These are phyloP conservation scores for Cicer cuneatum DNA, from an alignment of 306 rosid genomes.

Conservation along the genomic window DNA sequence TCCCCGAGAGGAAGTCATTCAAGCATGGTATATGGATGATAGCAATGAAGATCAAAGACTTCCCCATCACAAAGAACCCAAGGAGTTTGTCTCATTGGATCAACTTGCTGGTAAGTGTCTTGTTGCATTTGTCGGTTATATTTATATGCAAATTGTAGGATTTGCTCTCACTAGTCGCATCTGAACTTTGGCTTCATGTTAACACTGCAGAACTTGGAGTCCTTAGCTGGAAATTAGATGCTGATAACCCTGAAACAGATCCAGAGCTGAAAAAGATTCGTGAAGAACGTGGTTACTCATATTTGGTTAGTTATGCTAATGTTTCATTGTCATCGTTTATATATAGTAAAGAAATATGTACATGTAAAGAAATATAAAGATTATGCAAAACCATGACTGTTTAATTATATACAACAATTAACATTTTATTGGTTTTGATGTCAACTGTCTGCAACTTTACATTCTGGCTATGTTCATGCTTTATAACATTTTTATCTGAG, in stretches of 20 bases:
- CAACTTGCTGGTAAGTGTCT: constrained; percentile 70
- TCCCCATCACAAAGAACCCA: constrained; percentile 88
- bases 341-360: not conserved
- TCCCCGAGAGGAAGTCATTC: constrained; percentile 89
- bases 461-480: constrained; percentile 17
- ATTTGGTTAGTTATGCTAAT: constrained; percentile 62
- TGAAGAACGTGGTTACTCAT: constrained; percentile 86
- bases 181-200: constrained; percentile 19
- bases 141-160: constrained; percentile 15
- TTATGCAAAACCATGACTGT: not conserved
- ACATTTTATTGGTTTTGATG: not conserved
- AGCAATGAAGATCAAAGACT: constrained; percentile 91
- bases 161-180: constrained; percentile 3
- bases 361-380: not conserved
- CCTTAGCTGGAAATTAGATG: constrained; percentile 92
- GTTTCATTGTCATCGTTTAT: constrained; percentile 6
- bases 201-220: constrained; percentile 87
- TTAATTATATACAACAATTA: not conserved
- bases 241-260: constrained; percentile 84
- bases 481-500: constrained; percentile 36
- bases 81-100: constrained; percentile 81
- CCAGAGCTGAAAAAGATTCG: constrained; percentile 92
- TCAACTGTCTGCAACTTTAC: constrained; percentile 18
- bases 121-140: constrained; percentile 21
- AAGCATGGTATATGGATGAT: constrained; percentile 99